These are phyloP conservation scores for Juglanconis sp. DNA, from an alignment of 2,329 filamentous ascomycete species.

Conservation along the genomic window DNA sequence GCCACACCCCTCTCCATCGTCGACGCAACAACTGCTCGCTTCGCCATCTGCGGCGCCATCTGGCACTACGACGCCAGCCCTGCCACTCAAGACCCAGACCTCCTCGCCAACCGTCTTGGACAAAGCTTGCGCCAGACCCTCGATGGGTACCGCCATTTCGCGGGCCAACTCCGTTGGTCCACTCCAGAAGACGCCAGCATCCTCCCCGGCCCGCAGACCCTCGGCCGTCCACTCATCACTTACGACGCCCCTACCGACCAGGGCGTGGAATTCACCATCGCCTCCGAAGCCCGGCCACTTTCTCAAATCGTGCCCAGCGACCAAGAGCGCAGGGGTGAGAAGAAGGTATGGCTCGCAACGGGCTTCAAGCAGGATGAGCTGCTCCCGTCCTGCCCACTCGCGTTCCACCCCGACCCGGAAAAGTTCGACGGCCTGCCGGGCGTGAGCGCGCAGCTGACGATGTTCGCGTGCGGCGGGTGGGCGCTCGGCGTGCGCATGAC, in stretches of 20 bases:
- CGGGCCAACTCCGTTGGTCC: constrained; percentile 38
- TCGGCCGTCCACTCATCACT: constrained; percentile 33
- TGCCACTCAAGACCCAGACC: neutral
- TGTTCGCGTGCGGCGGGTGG: constrained; percentile 38
- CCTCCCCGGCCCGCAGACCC: constrained; percentile 26
- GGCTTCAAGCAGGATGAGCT: constrained; percentile 32
- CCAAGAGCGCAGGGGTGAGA: constrained; percentile 10
- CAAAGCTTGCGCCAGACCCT: constrained; percentile 33
- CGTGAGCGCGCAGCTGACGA: constrained; percentile 36
- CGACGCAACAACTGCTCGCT: constrained; percentile 40
- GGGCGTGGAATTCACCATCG: constrained; percentile 38
- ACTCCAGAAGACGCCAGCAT: constrained; percentile 21
- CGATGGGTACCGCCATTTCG: constrained; percentile 38
- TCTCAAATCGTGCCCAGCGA: constrained; percentile 29
- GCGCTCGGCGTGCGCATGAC: constrained; percentile 39
- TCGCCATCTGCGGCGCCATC: constrained; percentile 37
- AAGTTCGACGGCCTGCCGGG: constrained; percentile 28
- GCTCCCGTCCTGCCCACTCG: constrained; percentile 30
- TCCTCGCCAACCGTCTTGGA: constrained; percentile 12
- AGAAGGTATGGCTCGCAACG: constrained; percentile 33
- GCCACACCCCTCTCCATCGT: constrained; percentile 35
- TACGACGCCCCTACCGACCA: constrained; percentile 36
- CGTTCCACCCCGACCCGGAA: constrained; percentile 28
- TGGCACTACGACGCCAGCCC: constrained; percentile 39
- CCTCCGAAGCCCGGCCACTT: constrained; percentile 26